These are phyloP conservation scores for Xylaria flabelliformis DNA, from an alignment of 495 filamentous ascomycete species.

Conservation along the genomic window DNA sequence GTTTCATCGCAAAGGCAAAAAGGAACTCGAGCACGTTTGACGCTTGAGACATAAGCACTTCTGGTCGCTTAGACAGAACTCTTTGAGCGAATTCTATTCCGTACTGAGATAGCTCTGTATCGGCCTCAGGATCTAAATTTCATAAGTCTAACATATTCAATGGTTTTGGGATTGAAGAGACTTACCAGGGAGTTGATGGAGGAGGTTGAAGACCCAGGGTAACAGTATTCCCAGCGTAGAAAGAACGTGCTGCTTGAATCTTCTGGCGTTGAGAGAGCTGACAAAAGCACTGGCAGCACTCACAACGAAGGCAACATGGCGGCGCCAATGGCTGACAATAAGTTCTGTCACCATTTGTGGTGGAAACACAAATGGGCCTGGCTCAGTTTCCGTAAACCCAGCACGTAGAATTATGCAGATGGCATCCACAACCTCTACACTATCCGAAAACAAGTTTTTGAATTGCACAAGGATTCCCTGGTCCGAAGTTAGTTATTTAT, in stretches of 20 bases:
- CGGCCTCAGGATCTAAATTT: constrained; percentile 60
- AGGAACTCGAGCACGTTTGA: constrained; percentile 65
- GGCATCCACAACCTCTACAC: constrained; percentile 74
- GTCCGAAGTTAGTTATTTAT: neutral
- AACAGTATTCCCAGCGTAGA: constrained; percentile 62
- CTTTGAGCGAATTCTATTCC: constrained; percentile 65
- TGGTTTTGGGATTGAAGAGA: constrained; percentile 24
- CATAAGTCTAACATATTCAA: constrained; percentile 27
- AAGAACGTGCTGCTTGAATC: constrained; percentile 42
- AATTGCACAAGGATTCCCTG: constrained; percentile 54
- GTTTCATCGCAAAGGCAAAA: constrained; percentile 78
- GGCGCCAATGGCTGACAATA: constrained; percentile 53
- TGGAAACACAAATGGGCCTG: constrained; percentile 80
- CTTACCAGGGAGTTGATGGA: constrained; percentile 67
- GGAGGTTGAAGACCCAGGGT: constrained; percentile 68
- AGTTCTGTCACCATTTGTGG: constrained; percentile 73
- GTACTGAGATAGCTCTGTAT: constrained; percentile 67
- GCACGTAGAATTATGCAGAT: constrained; percentile 77
- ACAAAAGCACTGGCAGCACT: constrained; percentile 80
- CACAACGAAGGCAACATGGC: constrained; percentile 72
- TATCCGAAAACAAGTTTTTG: constrained; percentile 61
- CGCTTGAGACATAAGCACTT: constrained; percentile 60
- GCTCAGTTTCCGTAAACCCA: constrained; percentile 78
- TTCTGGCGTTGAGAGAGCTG: constrained; percentile 63
- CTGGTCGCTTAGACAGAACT: constrained; percentile 68